phyloP scores from a whole-genome alignment of 495 filamentous ascomycete species.

The Cetradonia linearis region DNA sequence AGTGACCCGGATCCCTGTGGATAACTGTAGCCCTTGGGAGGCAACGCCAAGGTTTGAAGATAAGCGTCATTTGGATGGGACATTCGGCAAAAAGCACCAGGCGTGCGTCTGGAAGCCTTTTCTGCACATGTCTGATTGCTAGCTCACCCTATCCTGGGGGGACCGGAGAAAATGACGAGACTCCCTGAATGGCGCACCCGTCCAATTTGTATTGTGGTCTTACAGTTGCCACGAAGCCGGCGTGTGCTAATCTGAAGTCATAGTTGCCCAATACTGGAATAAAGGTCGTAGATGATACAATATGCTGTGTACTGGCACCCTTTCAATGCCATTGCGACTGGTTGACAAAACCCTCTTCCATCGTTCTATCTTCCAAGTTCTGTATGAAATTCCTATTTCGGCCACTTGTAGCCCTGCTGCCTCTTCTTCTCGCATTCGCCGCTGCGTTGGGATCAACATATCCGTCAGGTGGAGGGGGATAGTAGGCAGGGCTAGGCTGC shows the following conservation, averaged over 20 bases:
- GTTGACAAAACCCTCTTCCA: constrained; percentile 74
- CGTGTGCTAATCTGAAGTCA: neutral
- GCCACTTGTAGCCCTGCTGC: constrained; percentile 58
- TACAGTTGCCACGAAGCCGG: constrained; percentile 2
- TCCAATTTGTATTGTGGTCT: constrained; percentile 3
- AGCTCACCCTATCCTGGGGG: neutral
- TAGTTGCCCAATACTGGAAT: neutral
- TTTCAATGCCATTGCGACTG: constrained; percentile 54
- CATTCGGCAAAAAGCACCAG: neutral
- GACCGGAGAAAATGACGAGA: neutral
- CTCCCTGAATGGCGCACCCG: neutral
- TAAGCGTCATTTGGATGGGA: neutral
- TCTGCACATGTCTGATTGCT: neutral
- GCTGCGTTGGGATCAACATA: constrained; percentile 48
- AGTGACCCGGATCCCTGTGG: neutral
- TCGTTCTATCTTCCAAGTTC: constrained; percentile 82
- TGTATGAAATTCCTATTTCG: constrained; percentile 84
- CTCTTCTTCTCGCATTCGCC: constrained; percentile 60
- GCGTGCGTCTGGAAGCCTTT: neutral
- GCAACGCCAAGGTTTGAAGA: neutral
- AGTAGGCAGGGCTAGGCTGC: constrained; percentile 95
- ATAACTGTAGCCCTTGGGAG: neutral
- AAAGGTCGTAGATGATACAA: neutral
- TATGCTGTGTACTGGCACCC: neutral
- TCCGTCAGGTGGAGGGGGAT: constrained; percentile 88